Evolutionary conservation across 2,329 filamentous ascomycete species (phyloP).

Genomic region (Canariomyces notabilis): DNA sequence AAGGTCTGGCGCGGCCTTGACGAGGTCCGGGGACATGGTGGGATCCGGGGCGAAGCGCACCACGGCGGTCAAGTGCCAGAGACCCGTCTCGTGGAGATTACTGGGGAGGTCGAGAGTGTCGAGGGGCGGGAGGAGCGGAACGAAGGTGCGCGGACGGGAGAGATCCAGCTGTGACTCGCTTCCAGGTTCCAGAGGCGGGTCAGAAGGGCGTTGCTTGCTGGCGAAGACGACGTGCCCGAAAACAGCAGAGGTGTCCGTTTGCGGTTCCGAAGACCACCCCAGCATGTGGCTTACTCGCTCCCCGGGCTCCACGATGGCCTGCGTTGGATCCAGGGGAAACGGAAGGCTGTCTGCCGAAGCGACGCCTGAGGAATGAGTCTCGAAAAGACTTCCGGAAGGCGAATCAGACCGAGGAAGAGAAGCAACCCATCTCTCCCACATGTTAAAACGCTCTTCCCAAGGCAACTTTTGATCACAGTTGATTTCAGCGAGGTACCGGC

Average conservation of each 20-base stretch:
- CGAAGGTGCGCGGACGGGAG: constrained; percentile 35
- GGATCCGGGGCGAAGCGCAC: constrained; percentile 43
- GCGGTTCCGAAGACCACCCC: constrained; percentile 19
- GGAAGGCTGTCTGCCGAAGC: constrained; percentile 12
- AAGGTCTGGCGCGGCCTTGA: constrained; percentile 27
- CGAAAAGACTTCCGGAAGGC: background rate
- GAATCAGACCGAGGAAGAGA: constrained; percentile 4
- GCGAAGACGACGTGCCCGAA: constrained; percentile 50
- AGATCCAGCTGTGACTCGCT: constrained; percentile 16
- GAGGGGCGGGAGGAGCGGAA: constrained; percentile 44
- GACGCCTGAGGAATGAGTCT: background rate
- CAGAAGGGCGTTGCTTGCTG: background rate
- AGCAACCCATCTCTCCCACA: constrained; percentile 33
- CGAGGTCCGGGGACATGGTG: constrained; percentile 9
- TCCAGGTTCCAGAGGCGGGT: constrained; percentile 9
- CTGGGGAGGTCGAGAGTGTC: constrained; percentile 37
- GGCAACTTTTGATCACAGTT: constrained; percentile 29
- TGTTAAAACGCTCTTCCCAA: constrained; percentile 34
- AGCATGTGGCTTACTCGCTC: background rate
- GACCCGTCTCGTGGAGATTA: constrained; percentile 25
- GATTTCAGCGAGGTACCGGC: constrained; percentile 30
- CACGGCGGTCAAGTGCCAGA: constrained; percentile 35
- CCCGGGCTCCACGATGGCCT: background rate
- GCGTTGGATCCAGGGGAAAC: constrained; percentile 20
- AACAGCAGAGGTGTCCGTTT: constrained; percentile 35